A percentile compares a stretch with the other conserved stretches of the same genome.
These are phyloP conservation scores for Neurospora intermedia DNA, from an alignment of 495 filamentous ascomycete species.

Conservation along the genomic window DNA sequence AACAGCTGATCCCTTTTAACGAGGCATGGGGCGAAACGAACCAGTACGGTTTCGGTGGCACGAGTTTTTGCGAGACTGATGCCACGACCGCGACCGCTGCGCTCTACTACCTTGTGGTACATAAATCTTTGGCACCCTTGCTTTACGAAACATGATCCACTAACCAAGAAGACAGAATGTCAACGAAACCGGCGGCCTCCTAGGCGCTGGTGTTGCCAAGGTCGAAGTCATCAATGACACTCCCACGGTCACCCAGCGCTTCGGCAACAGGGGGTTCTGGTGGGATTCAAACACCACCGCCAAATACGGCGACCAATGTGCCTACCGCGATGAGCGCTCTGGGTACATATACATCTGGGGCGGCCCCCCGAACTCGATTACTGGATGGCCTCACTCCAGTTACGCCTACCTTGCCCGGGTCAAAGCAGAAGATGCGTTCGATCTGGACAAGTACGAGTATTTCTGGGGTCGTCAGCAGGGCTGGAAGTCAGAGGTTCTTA, in stretches of 20 bases:
- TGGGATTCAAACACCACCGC: conserved; percentile 15
- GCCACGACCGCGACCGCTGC: conserved; percentile 8
- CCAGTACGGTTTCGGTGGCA: conserved; percentile 25
- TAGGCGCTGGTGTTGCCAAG: conserved; percentile 25
- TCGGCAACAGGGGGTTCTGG: conserved; percentile 25
- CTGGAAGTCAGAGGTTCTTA: conserved; percentile 19
- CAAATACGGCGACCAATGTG: conserved; percentile 24
- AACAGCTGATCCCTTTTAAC: conserved; percentile 25
- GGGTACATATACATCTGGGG: conserved; percentile 28
- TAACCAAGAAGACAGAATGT: conserved; percentile 14
- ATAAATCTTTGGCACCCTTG: neutral
- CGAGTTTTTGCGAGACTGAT: conserved; percentile 23
- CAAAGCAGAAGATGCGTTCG: conserved; percentile 21
- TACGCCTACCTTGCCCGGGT: conserved; percentile 29
- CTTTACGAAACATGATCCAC: neutral
- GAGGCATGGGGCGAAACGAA: conserved; percentile 23
- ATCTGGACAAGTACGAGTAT: conserved; percentile 26
- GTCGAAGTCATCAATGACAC: conserved; percentile 19
- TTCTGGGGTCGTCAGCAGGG: conserved; percentile 23
- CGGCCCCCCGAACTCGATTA: conserved; percentile 18
- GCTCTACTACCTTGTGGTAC: conserved; percentile 23
- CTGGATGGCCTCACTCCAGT: conserved; percentile 7
- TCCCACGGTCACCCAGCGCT: conserved; percentile 24
- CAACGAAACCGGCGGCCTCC: conserved; percentile 14
- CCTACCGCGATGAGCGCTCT: conserved; percentile 25